phyloP scores from a whole-genome alignment of 768 basidiomycete genomes.

The Russula olivacea region DNA sequence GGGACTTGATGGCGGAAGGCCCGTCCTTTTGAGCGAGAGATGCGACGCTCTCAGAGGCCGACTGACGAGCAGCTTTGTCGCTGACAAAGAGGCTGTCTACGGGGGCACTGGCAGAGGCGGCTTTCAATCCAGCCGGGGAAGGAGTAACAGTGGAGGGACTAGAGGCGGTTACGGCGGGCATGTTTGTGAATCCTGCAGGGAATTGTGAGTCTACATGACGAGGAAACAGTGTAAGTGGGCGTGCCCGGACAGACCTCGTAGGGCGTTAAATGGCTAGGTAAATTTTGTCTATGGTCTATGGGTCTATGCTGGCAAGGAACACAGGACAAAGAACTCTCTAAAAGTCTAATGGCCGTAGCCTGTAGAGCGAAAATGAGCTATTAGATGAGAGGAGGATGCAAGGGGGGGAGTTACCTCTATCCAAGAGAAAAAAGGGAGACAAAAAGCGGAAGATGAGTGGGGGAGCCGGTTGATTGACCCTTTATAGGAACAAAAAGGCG shows the following conservation, averaged over 20 bases:
- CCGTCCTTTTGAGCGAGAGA: slow-evolving; percentile 79
- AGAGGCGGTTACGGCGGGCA: slow-evolving; percentile 73
- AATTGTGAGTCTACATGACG: slow-evolving; percentile 17
- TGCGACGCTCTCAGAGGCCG: slow-evolving; percentile 64
- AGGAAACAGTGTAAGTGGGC: not conserved
- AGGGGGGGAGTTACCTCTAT: slow-evolving; percentile 35
- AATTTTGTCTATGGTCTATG: slow-evolving; percentile 28
- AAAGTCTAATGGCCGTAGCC: slow-evolving; percentile 43
- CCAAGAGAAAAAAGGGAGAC: slow-evolving; percentile 34
- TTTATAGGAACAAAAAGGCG: not conserved
- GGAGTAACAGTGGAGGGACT: slow-evolving; percentile 52
- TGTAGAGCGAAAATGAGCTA: slow-evolving; percentile 15
- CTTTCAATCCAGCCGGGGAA: slow-evolving; percentile 69
- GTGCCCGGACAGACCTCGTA: slow-evolving; percentile 37
- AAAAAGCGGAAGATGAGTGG: slow-evolving; percentile 29
- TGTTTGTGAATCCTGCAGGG: slow-evolving; percentile 48
- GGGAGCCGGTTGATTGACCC: too few species aligned
- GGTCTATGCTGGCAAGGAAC: slow-evolving; percentile 34
- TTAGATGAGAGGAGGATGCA: slow-evolving; percentile 7
- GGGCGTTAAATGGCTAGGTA: slow-evolving; percentile 32
- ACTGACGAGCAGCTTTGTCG: slow-evolving; percentile 76
- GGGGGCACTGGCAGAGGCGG: slow-evolving; percentile 38
- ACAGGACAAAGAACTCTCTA: slow-evolving; percentile 65
- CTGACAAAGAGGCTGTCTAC: slow-evolving; percentile 70
- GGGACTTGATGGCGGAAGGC: slow-evolving; percentile 63